These are phyloP conservation scores for Suhomyces wounanorum DNA, from an alignment of 1,139 yeast species.

Conservation along the genomic window DNA sequence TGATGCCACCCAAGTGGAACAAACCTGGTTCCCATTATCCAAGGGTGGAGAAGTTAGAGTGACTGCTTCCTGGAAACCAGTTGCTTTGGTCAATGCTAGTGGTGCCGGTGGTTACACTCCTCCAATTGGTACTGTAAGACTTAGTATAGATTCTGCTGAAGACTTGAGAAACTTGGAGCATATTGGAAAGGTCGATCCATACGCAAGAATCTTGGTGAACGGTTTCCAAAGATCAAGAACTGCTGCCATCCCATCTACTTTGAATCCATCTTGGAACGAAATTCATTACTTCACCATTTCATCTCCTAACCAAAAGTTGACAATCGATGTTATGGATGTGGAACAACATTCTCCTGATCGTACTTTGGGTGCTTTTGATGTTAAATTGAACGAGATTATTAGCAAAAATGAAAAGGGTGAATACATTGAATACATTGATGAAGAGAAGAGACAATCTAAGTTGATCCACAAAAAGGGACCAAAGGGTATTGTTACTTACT, in stretches of 20 bases:
- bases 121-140: constrained; percentile 89
- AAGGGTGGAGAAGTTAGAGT: constrained; percentile 75
- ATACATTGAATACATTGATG: constrained; percentile 61
- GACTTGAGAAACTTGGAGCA: constrained; percentile 82
- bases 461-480: constrained; percentile 75
- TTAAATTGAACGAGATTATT: constrained; percentile 67
- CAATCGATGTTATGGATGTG: constrained; percentile 90
- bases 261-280: constrained; percentile 86
- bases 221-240: constrained; percentile 81
- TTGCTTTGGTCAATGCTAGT: constrained; percentile 61
- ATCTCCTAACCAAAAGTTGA: constrained; percentile 76
- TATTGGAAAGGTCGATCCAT: constrained; percentile 91
- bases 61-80: constrained; percentile 83
- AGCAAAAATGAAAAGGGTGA: constrained; percentile 66
- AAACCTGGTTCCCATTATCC: constrained; percentile 69
- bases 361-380: constrained; percentile 78
- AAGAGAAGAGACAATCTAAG: constrained; percentile 57
- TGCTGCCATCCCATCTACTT: constrained; percentile 61
- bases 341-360: constrained; percentile 78
- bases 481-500: constrained; percentile 75
- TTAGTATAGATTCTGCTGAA: constrained; percentile 68
- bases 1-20: constrained; percentile 77
- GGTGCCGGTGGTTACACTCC: constrained; percentile 83
- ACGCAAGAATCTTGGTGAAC: constrained; percentile 75
- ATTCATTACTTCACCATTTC: constrained; percentile 78